These are phyloP conservation scores for Aureobasidium namibiae DNA, from an alignment of 2,329 filamentous ascomycete species.

Conservation along the genomic window DNA sequence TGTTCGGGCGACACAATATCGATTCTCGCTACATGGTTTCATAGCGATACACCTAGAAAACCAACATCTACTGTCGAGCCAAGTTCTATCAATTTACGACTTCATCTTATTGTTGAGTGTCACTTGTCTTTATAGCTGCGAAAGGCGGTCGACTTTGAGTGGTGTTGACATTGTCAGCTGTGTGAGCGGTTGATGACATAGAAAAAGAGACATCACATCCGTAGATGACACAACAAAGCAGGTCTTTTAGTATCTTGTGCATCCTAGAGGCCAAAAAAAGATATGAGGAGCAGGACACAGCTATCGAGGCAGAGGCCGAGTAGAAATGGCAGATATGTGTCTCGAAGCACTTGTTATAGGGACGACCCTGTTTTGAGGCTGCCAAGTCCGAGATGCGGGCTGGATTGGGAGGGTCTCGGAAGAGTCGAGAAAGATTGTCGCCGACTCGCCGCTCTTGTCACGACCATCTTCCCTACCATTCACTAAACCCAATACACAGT, in stretches of 20 bases:
- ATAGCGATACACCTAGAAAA: too few species aligned
- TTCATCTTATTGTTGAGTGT: too few species aligned
- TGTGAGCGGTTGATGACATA: background rate
- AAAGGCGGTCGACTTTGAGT: too few species aligned
- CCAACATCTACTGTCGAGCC: too few species aligned
- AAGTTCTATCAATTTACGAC: background rate
- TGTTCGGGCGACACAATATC: too few species aligned
- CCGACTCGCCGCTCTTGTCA: slow-evolving; percentile 1
- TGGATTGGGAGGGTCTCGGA: background rate
- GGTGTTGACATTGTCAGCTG: too few species aligned
- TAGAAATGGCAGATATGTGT: background rate
- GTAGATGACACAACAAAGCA: background rate
- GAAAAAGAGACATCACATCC: background rate
- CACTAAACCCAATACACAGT: background rate
- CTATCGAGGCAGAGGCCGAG: background rate
- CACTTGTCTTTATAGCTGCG: too few species aligned
- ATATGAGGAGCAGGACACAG: too few species aligned
- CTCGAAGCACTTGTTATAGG: background rate
- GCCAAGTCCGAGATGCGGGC: slow-evolving; percentile 6
- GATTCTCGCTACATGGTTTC: background rate
- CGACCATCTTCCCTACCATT: background rate
- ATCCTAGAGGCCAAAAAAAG: background rate
- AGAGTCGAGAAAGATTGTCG: slow-evolving; percentile 11
- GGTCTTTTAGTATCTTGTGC: background rate
- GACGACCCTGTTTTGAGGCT: background rate